These are phyloP conservation scores for Bryoerythrophyllum caledonicum DNA, from an alignment of 225 moss, liverwort and hornwort species.

Conservation along the genomic window DNA sequence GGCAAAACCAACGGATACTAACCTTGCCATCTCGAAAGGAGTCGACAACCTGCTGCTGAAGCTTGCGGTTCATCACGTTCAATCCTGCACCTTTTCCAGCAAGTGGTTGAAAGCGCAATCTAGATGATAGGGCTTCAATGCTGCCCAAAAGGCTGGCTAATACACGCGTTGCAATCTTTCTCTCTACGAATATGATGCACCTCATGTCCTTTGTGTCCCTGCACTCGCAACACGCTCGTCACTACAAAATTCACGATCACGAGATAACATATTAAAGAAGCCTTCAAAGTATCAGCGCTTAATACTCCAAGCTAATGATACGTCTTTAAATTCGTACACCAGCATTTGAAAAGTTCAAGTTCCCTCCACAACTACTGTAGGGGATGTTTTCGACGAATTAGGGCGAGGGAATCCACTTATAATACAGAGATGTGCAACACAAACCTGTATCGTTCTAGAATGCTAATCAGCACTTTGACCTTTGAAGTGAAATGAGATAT, in stretches of 20 bases:
- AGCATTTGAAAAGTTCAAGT: not conserved
- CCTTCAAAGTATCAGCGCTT: not conserved
- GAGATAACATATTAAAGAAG: not conserved
- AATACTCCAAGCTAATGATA: not conserved
- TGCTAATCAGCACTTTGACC: constrained; percentile 42
- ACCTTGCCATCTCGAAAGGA: constrained; percentile 91
- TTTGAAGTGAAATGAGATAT: constrained; percentile 37
- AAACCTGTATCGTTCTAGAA: constrained; percentile 56
- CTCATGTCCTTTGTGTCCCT: constrained; percentile 72
- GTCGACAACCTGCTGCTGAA: constrained; percentile 75
- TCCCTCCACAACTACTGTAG: not conserved
- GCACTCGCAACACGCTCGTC: constrained; percentile 22
- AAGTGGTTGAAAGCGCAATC: constrained; percentile 66
- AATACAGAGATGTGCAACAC: constrained; percentile 13
- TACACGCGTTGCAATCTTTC: constrained; percentile 77
- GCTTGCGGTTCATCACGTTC: constrained; percentile 72
- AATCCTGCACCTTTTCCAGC: constrained; percentile 59
- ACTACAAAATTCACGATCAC: not conserved
- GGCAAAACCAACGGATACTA: constrained; percentile 14
- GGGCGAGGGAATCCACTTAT: constrained; percentile 14
- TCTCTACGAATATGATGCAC: constrained; percentile 95
- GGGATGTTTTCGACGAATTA: not conserved
- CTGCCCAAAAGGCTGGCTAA: constrained; percentile 65
- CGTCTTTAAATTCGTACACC: not conserved
- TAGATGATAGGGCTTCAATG: constrained; percentile 48